These are phyloP conservation scores for Elongisporangium undulatum DNA, from an alignment of 352 stramenopile species.

Conservation along the genomic window DNA sequence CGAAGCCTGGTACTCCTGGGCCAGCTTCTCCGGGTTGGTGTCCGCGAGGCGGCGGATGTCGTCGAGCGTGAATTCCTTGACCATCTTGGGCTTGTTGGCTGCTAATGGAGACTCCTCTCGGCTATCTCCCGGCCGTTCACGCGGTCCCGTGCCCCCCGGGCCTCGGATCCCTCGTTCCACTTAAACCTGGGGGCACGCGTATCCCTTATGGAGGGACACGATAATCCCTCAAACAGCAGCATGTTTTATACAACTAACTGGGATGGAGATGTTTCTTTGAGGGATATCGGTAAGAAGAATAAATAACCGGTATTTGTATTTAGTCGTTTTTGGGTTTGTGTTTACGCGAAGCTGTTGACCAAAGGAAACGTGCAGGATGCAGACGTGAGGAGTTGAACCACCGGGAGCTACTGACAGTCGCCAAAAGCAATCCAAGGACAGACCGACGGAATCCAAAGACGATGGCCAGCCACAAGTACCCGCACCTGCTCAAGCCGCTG, in stretches of 20 bases:
- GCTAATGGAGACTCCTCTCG: conserved; percentile 7
- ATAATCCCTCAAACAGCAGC: background rate
- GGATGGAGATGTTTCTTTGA: no score
- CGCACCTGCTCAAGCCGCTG: conserved; percentile 68
- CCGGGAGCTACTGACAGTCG: background rate
- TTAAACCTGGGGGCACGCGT: background rate
- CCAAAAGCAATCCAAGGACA: background rate
- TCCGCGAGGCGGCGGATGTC: conserved; percentile 76
- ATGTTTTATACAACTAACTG: no score
- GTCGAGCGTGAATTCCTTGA: conserved; percentile 75
- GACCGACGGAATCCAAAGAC: background rate
- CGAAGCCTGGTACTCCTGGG: conserved; percentile 65
- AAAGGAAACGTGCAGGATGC: background rate
- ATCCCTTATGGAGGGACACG: background rate
- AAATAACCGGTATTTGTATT: background rate
- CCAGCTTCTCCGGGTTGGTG: conserved; percentile 64
- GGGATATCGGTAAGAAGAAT: no score
- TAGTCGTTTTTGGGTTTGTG: background rate
- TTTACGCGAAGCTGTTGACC: background rate
- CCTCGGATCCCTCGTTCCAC: background rate
- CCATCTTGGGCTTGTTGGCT: conserved; percentile 27
- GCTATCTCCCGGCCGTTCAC: conserved; percentile 20
- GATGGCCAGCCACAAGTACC: conserved; percentile 60
- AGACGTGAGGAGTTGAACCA: background rate
- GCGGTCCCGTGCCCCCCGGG: conserved; percentile 9